phyloP scores from a whole-genome alignment of 2,329 filamentous ascomycete species.

The Xylariaceae sp. region DNA sequence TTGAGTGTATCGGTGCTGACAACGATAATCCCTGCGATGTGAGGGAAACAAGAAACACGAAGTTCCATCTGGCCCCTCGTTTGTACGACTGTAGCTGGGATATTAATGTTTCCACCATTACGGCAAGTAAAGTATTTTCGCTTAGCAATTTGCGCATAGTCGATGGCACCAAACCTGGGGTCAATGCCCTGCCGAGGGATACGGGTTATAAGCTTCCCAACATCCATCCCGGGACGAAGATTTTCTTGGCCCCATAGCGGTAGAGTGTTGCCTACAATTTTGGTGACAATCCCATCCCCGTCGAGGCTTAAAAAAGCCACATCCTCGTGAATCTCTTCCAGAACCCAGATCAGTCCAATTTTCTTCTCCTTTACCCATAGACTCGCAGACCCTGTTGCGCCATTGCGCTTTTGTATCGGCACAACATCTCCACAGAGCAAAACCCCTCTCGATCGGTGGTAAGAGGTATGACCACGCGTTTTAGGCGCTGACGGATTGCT shows the following conservation, averaged over 20 bases:
- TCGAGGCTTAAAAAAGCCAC: constrained; percentile 79
- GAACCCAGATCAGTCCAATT: constrained; percentile 92
- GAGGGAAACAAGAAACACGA: constrained; percentile 90
- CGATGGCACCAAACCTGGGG: constrained; percentile 72
- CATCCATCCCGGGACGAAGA: constrained; percentile 70
- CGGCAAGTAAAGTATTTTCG: constrained; percentile 84
- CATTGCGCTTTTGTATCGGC: constrained; percentile 95
- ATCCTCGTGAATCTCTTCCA: constrained; percentile 97
- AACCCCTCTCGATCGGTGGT: constrained; percentile 83
- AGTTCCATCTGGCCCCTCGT: constrained; percentile 72
- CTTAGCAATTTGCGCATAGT: constrained; percentile 76
- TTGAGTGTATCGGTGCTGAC: constrained; percentile 78
- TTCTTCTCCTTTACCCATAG: constrained; percentile 99
- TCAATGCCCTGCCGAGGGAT: constrained; percentile 79
- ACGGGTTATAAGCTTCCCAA: constrained; percentile 79
- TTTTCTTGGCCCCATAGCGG: constrained; percentile 83
- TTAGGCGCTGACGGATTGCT: constrained; percentile 62
- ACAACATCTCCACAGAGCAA: constrained; percentile 97
- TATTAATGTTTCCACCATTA: constrained; percentile 76
- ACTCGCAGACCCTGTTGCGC: constrained; percentile 87
- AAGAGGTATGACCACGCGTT: constrained; percentile 65
- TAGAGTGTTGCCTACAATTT: constrained; percentile 75
- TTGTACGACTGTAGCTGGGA: constrained; percentile 83
- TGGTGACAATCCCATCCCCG: constrained; percentile 75
- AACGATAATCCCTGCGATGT: constrained; percentile 96